Evolutionary conservation across 495 filamentous ascomycete species (phyloP).

Genomic region (Cenococcum geophilum): DNA sequence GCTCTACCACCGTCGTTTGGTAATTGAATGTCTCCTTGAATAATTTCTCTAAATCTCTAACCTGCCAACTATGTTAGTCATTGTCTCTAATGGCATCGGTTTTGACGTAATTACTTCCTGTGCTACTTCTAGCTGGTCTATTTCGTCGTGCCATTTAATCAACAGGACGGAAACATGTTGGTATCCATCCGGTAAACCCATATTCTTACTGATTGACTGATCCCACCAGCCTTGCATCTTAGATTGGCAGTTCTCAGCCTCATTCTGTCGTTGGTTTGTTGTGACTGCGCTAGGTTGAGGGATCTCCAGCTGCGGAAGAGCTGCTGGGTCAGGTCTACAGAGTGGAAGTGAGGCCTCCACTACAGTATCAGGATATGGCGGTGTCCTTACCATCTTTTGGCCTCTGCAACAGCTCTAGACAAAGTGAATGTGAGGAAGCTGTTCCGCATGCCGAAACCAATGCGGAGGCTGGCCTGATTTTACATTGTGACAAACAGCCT

Average conservation of each 20-base stretch:
- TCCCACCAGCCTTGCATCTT: background rate
- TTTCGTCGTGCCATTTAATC: conserved; percentile 27
- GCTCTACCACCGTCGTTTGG: conserved; percentile 20
- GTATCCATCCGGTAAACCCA: conserved; percentile 29
- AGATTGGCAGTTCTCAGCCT: background rate
- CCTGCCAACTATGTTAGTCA: background rate
- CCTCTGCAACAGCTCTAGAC: no score
- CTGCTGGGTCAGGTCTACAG: no score
- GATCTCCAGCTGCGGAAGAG: no score
- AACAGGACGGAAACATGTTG: conserved; percentile 27
- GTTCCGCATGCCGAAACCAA: no score
- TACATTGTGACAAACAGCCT: no score
- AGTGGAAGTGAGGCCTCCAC: no score
- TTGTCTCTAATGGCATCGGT: background rate
- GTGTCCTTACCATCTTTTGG: no score
- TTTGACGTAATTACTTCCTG: conserved; percentile 17
- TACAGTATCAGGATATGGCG: no score
- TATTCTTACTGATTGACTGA: conserved; percentile 5
- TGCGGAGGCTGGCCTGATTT: no score
- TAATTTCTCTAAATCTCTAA: conserved; percentile 19
- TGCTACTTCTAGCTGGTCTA: conserved; percentile 26
- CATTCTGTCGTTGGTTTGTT: background rate
- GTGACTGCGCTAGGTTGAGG: no score
- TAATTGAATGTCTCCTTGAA: conserved; percentile 27
- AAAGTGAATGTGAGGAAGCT: no score